Percentiles rank a stretch among this genome's conserved stretches.
phyloP scores from a whole-genome alignment of 176 grass and related monocot species.

The Themeda triandra region DNA sequence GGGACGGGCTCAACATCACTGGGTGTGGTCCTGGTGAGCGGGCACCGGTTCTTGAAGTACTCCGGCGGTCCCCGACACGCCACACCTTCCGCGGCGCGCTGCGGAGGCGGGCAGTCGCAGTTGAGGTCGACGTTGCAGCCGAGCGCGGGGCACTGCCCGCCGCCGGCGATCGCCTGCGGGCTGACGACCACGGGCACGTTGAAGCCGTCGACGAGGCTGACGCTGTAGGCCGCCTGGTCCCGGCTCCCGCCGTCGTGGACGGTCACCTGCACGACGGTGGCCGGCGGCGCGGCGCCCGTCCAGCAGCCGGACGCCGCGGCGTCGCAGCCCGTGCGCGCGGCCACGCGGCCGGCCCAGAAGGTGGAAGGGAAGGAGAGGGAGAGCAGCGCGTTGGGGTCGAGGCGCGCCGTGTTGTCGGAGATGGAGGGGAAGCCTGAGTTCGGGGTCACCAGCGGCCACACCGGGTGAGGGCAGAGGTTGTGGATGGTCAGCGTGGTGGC shows the following conservation, averaged over 20 bases:
- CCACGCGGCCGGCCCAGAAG: conserved; percentile 42
- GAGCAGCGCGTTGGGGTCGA: conserved; percentile 35
- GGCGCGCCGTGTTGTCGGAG: conserved; percentile 46
- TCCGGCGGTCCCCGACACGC: conserved; percentile 20
- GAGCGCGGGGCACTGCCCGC: conserved; percentile 36
- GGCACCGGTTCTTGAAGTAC: conserved; percentile 43
- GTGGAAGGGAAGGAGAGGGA: conserved; percentile 32
- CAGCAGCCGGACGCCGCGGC: conserved; percentile 22
- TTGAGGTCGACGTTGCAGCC: conserved; percentile 40
- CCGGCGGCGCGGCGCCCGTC: conserved; percentile 31
- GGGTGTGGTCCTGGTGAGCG: conserved; percentile 30
- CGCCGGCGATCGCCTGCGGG: conserved; percentile 28
- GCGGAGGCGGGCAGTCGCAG: conserved; percentile 22
- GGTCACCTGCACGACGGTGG: conserved; percentile 23
- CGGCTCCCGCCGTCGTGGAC: conserved; percentile 28
- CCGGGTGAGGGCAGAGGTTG: conserved; percentile 45
- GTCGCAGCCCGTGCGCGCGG: conserved; percentile 41
- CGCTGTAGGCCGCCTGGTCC: conserved; percentile 36
- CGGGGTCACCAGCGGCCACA: conserved; percentile 48
- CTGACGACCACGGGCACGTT: conserved; percentile 49
- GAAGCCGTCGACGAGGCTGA: conserved; percentile 58
- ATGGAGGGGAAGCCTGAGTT: conserved; percentile 41
- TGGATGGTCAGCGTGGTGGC: conserved; percentile 44
- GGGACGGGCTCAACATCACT: conserved; percentile 47
- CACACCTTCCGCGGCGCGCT: conserved; percentile 29